Evolutionary conservation across 2,329 filamentous ascomycete species (phyloP), one percentile per base, ranked within the genome.

Genomic region (Pseudocercospora pini-densiflorae): DNA sequence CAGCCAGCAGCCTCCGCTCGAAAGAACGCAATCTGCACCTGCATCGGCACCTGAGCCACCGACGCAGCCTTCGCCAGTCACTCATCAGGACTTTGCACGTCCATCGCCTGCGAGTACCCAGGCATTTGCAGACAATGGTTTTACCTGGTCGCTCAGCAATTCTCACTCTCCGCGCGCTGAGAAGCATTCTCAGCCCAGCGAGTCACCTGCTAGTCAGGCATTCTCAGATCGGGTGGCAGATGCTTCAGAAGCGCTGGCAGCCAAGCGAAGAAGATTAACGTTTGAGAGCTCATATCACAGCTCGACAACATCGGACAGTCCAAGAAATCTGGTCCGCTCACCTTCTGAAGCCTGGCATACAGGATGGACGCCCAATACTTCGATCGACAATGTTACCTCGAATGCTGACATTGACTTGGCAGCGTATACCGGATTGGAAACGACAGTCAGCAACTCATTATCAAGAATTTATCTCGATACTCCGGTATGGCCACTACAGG

Each of bases 401-500:
- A 54, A 59, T 33, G 49, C 67, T 19, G 59, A 64, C 19, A 55
- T 66, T 14, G 67, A 69, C 27, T 36, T 68, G 7, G 51, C 62
- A 9, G 43, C 61, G 1, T 70, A 67, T 51, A 47, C 68, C 2
- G 64, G 66, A 16, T 61, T 74, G 10, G 70, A 73, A 47, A 69
- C 66, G 1, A 69, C 66, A 6, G 65, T 70, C 19, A 72, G 71
- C 10, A 59, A 70, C 5, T 69, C 72, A 6, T 60, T 72, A 4
- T 75, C 73, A n/a, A 59, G 69, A 2, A 72, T 76, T 23, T 76
- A 76, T 55, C 65, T 76, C 12, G 73, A 76, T 9, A 64, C 69
- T 1, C 72, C 74, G 8, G 61, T 72, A 5, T 77, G 75, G 75
- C 75, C 76, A 33, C 63, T 78, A 23, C 62, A 70, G 53, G 70